Evolutionary conservation across 164 flowering plant species (phyloP).

Genomic region (Tetrastigma voinierianum): DNA sequence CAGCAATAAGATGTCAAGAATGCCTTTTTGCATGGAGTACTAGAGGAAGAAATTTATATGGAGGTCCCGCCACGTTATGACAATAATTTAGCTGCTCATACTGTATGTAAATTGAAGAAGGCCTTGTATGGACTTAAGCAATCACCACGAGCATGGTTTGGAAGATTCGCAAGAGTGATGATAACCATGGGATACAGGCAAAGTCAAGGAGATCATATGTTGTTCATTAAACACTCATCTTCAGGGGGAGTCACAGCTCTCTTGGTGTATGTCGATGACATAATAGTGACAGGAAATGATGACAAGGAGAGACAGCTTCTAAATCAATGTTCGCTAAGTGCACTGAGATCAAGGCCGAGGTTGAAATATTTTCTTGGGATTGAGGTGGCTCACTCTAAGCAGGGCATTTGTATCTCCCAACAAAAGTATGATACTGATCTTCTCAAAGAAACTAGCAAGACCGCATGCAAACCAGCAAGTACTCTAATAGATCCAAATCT

Average conservation of each 20-base stretch:
- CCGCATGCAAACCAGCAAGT: conserved; percentile 1
- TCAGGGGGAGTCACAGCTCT: background rate
- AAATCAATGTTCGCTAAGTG: conserved; percentile 1
- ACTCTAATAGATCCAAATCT: conserved; percentile 5
- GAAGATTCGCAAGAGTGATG: conserved; percentile 1
- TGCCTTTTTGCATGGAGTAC: conserved; percentile 6
- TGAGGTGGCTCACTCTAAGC: conserved; percentile 7
- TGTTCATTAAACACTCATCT: conserved; percentile 7
- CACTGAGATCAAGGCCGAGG: conserved; percentile 10
- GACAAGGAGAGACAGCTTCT: background rate
- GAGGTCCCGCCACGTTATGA: background rate
- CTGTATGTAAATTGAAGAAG: background rate
- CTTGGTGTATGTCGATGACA: conserved; percentile 6
- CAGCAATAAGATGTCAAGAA: conserved; percentile 11
- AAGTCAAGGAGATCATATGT: conserved; percentile 6
- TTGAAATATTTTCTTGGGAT: conserved; percentile 10
- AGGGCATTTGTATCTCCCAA: conserved; percentile 15
- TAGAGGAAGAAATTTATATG: conserved; percentile 5
- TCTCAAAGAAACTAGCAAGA: conserved; percentile 7
- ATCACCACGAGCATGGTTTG: conserved; percentile 6
- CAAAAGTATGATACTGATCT: conserved; percentile 9
- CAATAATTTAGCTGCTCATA: background rate
- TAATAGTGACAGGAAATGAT: conserved; percentile 5
- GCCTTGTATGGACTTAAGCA: conserved; percentile 6
- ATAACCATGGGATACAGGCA: background rate